A percentile compares a stretch with the other conserved stretches of the same genome.
phyloP scores from a whole-genome alignment of 495 filamentous ascomycete genomes.

The Cryomyces minteri region DNA sequence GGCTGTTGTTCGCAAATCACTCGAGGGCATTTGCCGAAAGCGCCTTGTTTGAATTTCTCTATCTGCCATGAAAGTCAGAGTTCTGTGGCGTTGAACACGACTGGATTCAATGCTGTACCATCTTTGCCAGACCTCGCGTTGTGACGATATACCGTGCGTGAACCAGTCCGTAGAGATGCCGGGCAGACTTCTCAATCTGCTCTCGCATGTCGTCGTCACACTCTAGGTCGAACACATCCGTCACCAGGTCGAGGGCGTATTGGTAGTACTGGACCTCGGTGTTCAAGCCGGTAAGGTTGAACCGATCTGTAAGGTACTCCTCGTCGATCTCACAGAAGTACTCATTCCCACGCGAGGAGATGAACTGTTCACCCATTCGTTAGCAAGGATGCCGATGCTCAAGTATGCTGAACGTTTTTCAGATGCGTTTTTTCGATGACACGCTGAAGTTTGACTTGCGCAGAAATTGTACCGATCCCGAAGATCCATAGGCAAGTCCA shows the following conservation, averaged over 20 bases:
- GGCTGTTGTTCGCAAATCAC: slow-evolving; percentile 85
- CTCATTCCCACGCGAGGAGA: slow-evolving; percentile 91
- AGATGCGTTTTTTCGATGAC: background rate
- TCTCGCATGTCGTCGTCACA: slow-evolving; percentile 97
- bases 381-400: background rate
- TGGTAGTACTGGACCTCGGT: slow-evolving; percentile 98
- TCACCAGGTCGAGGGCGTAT: slow-evolving; percentile 95
- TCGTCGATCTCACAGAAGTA: slow-evolving; percentile 99
- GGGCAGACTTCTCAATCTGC: slow-evolving; percentile 92
- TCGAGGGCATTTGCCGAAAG: slow-evolving; percentile 96
- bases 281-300: slow-evolving; percentile 95
- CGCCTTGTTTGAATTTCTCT: slow-evolving; percentile 95
- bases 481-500: no score
- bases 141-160: slow-evolving; percentile 97
- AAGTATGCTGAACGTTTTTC: background rate
- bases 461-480: no score
- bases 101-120: slow-evolving; percentile 40
- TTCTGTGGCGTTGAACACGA: background rate
- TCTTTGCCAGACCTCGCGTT: slow-evolving; percentile 82
- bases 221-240: slow-evolving; percentile 98
- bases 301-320: slow-evolving; percentile 94
- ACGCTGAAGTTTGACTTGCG: no score
- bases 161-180: slow-evolving; percentile 90
- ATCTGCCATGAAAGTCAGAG: slow-evolving; percentile 33
- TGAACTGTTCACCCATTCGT: slow-evolving; percentile 45